phyloP scores from a whole-genome alignment of 805 yeast genomes.

The Candida piceae region DNA sequence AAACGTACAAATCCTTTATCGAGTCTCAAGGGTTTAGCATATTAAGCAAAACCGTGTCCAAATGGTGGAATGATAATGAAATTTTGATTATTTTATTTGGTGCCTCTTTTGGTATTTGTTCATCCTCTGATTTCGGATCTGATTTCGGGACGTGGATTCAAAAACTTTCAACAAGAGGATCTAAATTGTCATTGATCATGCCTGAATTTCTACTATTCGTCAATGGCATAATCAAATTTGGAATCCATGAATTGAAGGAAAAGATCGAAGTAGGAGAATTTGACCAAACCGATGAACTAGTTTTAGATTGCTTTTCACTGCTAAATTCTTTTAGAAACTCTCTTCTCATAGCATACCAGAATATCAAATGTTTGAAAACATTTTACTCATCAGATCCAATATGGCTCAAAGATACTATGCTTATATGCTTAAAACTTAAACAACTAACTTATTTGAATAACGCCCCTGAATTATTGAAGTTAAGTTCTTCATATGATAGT shows the following conservation, averaged over 20 bases:
- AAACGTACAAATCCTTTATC: constrained; percentile 44
- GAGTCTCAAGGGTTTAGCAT: constrained; percentile 48
- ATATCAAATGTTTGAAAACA: constrained; percentile 5
- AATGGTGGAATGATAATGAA: constrained; percentile 45
- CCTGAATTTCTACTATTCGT: constrained; percentile 38
- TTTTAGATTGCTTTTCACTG: background rate
- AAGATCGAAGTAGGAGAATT: background rate
- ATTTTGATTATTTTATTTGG: constrained; percentile 38
- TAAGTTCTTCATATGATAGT: background rate
- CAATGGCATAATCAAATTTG: constrained; percentile 12
- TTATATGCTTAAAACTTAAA: constrained; percentile 18
- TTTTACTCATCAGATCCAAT: constrained; percentile 2
- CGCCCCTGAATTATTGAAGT: background rate
- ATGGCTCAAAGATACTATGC: constrained; percentile 2
- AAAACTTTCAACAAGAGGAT: constrained; percentile 14
- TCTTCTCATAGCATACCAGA: constrained; percentile 2
- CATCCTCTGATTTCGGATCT: constrained; percentile 12
- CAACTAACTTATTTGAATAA: constrained; percentile 7
- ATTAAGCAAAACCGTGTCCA: constrained; percentile 38
- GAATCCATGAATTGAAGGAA: constrained; percentile 2
- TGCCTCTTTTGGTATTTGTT: constrained; percentile 42
- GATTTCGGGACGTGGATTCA: constrained; percentile 10
- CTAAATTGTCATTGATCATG: constrained; percentile 25
- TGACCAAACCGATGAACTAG: background rate
- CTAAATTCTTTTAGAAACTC: constrained; percentile 1